Conservation (phyloP, 2,329 filamentous ascomycete species). For the Aspergillus viridinutans region DNA sequence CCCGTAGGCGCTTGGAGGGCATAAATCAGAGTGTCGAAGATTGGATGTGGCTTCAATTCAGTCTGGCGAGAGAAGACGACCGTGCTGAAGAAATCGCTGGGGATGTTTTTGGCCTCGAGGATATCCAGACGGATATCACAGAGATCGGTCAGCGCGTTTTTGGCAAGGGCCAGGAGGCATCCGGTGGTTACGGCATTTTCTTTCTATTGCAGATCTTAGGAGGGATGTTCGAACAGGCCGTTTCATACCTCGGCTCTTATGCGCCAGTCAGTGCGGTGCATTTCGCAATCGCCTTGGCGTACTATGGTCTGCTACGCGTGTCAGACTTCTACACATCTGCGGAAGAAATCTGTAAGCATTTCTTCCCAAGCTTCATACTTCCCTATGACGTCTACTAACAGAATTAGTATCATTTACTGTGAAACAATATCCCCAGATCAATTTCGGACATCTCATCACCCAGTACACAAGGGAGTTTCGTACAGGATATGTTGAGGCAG, state of each 20-base stretch:
- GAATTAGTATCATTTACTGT: constrained; percentile 51
- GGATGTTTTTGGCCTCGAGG: constrained; percentile 59
- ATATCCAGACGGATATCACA: constrained; percentile 72
- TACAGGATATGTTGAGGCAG: constrained; percentile 79
- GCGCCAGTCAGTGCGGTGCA: constrained; percentile 92
- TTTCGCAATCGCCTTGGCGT: constrained; percentile 83
- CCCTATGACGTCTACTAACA: constrained; percentile 14
- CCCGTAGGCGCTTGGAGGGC: constrained; percentile 52
- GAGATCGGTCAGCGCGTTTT: constrained; percentile 93
- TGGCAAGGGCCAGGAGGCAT: constrained; percentile 72
- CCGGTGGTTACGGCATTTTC: constrained; percentile 78
- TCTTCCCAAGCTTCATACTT: neutral
- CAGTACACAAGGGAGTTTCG: constrained; percentile 97
- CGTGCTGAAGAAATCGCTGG: constrained; percentile 59
- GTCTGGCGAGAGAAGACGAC: constrained; percentile 58
- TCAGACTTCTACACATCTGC: constrained; percentile 72
- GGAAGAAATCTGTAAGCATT: constrained; percentile 59
- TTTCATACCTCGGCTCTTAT: constrained; percentile 87
- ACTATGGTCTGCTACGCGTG: constrained; percentile 83
- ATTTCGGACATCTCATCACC: constrained; percentile 88
- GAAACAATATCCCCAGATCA: constrained; percentile 67
- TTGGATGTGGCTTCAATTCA: constrained; percentile 65
- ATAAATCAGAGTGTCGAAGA: constrained; percentile 60
- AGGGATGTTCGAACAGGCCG: constrained; percentile 89
- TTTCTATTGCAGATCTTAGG: constrained; percentile 89